Percentiles rank a stretch among this genome's conserved stretches.
These are phyloP conservation scores for Coemansia aciculifera DNA, from an alignment of 192 early-diverging fungal species.

Conservation along the genomic window DNA sequence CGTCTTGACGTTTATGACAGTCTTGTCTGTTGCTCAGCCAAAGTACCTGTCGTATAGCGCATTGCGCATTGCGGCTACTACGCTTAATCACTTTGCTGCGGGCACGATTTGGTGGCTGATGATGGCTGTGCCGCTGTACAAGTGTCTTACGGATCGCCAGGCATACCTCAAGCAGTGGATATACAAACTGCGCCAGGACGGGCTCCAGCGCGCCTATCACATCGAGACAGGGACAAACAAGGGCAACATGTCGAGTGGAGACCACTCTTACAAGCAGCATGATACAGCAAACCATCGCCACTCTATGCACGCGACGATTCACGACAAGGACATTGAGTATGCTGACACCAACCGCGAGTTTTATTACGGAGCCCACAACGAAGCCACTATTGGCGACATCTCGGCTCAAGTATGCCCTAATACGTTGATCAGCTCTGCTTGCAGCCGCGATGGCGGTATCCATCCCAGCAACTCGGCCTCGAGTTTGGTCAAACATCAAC, in stretches of 20 bases:
- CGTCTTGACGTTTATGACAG: slow-evolving; percentile 33
- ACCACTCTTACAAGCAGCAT: not conserved
- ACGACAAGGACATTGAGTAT: slow-evolving; percentile 2
- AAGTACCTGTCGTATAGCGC: slow-evolving; percentile 14
- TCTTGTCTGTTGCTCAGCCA: slow-evolving; percentile 5
- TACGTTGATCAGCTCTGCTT: not conserved
- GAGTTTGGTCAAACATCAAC: slow-evolving; percentile 1
- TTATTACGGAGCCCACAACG: not conserved
- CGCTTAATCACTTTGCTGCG: slow-evolving; percentile 36
- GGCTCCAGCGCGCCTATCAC: slow-evolving; percentile 35
- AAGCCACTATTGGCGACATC: not conserved
- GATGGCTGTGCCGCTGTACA: slow-evolving; percentile 39
- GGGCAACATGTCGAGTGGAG: slow-evolving; percentile 2
- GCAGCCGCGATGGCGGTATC: not conserved
- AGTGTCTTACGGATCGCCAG: slow-evolving; percentile 27
- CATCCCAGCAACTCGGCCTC: not conserved
- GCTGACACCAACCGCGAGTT: slow-evolving; percentile 3
- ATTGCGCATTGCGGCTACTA: slow-evolving; percentile 32
- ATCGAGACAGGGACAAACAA: slow-evolving; percentile 2
- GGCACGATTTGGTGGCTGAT: slow-evolving; percentile 46
- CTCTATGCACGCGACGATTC: not conserved
- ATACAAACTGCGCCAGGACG: slow-evolving; percentile 31
- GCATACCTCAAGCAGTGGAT: slow-evolving; percentile 30
- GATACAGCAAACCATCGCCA: not conserved
- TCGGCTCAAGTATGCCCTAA: not conserved